Conservation (phyloP, 768 basidiomycete species). For the Naematelia encephala region DNA sequence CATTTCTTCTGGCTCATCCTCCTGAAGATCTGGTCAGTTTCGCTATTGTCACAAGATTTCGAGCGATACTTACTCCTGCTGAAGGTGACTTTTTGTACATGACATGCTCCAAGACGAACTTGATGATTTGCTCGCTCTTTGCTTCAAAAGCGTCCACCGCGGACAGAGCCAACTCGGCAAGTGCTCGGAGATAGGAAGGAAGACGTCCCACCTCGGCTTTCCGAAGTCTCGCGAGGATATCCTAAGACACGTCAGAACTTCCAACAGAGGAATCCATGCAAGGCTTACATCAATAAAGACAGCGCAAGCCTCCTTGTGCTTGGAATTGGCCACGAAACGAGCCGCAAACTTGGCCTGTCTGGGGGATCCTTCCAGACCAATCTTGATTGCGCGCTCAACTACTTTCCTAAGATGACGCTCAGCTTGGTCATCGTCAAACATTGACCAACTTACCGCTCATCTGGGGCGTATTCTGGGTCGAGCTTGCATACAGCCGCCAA, state of each 20-base stretch:
- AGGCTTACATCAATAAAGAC: constrained; percentile 64
- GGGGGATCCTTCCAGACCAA: constrained; percentile 61
- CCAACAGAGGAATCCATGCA: not conserved
- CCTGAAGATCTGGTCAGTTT: constrained; percentile 11
- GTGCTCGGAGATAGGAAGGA: constrained; percentile 65
- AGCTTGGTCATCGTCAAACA: not conserved
- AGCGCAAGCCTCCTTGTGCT: constrained; percentile 57
- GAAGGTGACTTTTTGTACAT: constrained; percentile 22
- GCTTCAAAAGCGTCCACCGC: constrained; percentile 72
- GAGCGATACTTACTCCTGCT: constrained; percentile 25
- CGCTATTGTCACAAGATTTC: constrained; percentile 3
- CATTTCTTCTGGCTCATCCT: constrained; percentile 61
- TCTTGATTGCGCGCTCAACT: constrained; percentile 62
- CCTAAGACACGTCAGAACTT: constrained; percentile 5
- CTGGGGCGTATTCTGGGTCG: constrained; percentile 60
- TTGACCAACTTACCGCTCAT: constrained; percentile 62
- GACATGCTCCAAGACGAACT: constrained; percentile 56
- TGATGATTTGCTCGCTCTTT: constrained; percentile 69
- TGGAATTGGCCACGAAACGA: constrained; percentile 64
- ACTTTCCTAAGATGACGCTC: constrained; percentile 57
- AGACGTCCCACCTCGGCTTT: constrained; percentile 55
- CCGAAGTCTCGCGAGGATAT: constrained; percentile 6
- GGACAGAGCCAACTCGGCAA: constrained; percentile 69
- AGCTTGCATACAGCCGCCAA: constrained; percentile 64
- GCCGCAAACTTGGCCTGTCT: constrained; percentile 82